Evolutionary conservation across 2,329 filamentous ascomycete genomes (phyloP).

Genomic region (Zasmidium citrigriseum): DNA sequence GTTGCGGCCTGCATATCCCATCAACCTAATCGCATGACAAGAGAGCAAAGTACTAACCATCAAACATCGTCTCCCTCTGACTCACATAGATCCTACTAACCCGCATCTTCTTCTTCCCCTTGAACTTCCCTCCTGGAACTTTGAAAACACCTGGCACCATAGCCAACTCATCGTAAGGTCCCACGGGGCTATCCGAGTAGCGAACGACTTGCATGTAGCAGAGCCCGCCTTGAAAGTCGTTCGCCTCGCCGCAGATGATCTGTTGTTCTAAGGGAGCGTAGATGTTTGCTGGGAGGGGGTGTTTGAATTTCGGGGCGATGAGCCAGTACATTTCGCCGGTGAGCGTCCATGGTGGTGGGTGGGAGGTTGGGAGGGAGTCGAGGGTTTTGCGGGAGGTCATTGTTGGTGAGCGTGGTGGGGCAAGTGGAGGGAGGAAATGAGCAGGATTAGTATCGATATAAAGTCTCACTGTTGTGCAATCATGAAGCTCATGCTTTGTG

Average conservation of each 20-base stretch:
- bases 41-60: background rate
- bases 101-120: slow-evolving; percentile 5
- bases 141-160: slow-evolving; percentile 5
- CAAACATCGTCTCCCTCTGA: background rate
- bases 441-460: too few relatives aligned
- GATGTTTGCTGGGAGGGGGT: slow-evolving; percentile 9
- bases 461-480: too few relatives aligned
- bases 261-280: slow-evolving; percentile 12
- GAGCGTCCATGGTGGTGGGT: slow-evolving; percentile 14
- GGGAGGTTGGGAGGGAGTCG: background rate
- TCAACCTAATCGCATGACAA: background rate
- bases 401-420: background rate
- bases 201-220: slow-evolving; percentile 1
- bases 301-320: slow-evolving; percentile 2
- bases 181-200: slow-evolving; percentile 3
- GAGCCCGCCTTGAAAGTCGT: slow-evolving; percentile 10
- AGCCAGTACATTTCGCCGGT: slow-evolving; percentile 18
- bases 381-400: background rate
- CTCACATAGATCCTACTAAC: slow-evolving; percentile 8
- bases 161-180: slow-evolving; percentile 6
- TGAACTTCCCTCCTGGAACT: background rate
- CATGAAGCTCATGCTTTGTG: too few relatives aligned
- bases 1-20: background rate
- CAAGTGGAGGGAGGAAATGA: background rate
- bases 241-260: background rate